Evolutionary conservation across 2,329 filamentous ascomycete genomes (phyloP), one percentile per base, ranked within the genome.

Genomic region (Cadophora gregata): DNA sequence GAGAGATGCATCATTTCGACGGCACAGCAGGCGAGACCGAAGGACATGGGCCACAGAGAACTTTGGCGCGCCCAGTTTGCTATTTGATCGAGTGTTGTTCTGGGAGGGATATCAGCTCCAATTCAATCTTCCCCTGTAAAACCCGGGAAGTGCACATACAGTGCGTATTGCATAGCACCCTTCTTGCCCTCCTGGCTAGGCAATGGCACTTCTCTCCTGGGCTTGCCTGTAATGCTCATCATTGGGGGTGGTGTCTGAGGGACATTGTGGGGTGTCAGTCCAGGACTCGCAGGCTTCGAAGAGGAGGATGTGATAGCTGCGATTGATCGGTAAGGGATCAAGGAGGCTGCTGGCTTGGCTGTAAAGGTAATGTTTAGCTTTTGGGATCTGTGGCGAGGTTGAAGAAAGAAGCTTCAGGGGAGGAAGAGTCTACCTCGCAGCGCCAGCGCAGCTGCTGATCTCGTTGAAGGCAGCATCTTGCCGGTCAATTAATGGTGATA

Each of bases 1-100:
- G 92, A 96, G 24, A 93, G 84, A 79, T 94, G 91, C 93, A 96
- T 96, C 93, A 96, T 96, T 79, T 96, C 93, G 77, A 96, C 82
- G 79, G 91, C 92, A 80, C 93, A 96, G 85, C 93, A 96, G 76
- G 93, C 93, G 59, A 96, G 90, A 61, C 90, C 93, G 78, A 96
- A 96, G 59, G 91, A 93, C 86, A 96, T 90, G 73, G 93, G 93
- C 93, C 93, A 96, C 62, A 96, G 84, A 19, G 93, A 96, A 64
- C 89, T 88, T 81, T 96, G 91, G 60, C 93, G 89, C 45, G 88
- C 90, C 93, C 93, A 96, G 82, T 94, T 95, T 80, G 90, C 82
- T 70, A 96, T 85, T 76, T 90, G 85, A 78, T 96, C 92, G 76
- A 93, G 85, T 5, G 91, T 90, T 63, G 92, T 93, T 70, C 90